These are phyloP conservation scores for Agastache rugosa DNA, from an alignment of 257 asterid genomes.

Conservation along the genomic window DNA sequence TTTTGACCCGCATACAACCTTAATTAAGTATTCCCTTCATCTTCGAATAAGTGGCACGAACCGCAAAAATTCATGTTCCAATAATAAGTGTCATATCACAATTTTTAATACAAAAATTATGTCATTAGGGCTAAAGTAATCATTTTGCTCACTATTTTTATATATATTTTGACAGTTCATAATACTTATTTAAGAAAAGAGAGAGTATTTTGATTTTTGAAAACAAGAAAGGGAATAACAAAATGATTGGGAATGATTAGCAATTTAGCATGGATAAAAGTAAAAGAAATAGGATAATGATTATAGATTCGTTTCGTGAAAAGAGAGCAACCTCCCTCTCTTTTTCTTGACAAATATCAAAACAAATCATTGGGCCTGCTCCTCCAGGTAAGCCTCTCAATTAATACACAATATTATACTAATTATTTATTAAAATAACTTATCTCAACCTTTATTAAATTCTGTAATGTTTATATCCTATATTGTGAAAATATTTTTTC, in stretches of 20 bases:
- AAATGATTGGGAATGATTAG: slow-evolving; percentile 30
- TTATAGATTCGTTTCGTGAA: slow-evolving; percentile 48
- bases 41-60: too few relatives aligned
- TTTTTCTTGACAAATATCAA: not conserved
- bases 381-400: not conserved
- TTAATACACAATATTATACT: not conserved
- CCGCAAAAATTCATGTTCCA: too few relatives aligned
- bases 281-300: slow-evolving; percentile 3
- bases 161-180: too few relatives aligned
- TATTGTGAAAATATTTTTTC: too few relatives aligned
- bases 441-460: not conserved
- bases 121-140: too few relatives aligned
- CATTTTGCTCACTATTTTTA: too few relatives aligned
- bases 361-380: not conserved
- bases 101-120: too few relatives aligned
- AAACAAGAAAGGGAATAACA: not conserved
- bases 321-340: slow-evolving; percentile 43
- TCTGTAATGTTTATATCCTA: not conserved
- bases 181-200: too few relatives aligned
- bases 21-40: too few relatives aligned
- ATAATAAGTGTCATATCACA: too few relatives aligned
- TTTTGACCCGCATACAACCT: too few relatives aligned
- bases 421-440: too few relatives aligned
- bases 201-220: not conserved
- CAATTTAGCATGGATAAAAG: not conserved